Evolutionary conservation across 371 early-diverging fungal genomes (phyloP).

Genomic region (Mucor sp.): DNA sequence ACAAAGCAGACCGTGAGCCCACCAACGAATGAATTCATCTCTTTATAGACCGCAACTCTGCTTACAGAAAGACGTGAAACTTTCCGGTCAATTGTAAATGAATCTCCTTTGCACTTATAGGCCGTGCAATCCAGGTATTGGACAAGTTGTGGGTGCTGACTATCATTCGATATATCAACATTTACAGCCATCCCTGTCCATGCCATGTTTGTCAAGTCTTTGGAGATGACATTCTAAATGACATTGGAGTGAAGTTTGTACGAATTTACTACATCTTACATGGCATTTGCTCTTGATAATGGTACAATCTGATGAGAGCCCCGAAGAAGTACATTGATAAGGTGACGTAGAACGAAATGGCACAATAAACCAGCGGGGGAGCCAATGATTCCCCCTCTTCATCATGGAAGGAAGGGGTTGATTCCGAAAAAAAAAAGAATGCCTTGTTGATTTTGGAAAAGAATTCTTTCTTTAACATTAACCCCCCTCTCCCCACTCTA

Average conservation of each 20-base stretch:
- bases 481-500: constrained; percentile 22
- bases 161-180: not conserved
- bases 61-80: constrained; percentile 15
- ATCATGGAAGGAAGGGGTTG: not conserved
- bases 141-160: not conserved
- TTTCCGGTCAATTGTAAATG: constrained; percentile 13
- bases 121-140: not conserved
- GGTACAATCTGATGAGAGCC: not conserved
- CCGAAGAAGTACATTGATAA: not conserved
- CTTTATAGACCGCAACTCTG: constrained; percentile 49
- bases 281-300: not conserved
- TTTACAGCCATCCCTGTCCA: not conserved
- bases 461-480: not conserved
- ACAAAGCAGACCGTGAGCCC: constrained; percentile 40
- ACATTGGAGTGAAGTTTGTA: not conserved
- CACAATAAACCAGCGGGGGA: not conserved
- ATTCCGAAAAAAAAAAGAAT: constrained; percentile 4
- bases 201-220: too few relatives aligned
- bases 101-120: not conserved
- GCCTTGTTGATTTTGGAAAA: constrained; percentile 15
- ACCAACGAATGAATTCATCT: constrained; percentile 48
- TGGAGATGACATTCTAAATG: too few relatives aligned
- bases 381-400: not conserved
- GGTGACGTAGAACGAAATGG: not conserved
- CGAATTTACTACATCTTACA: not conserved